These are phyloP conservation scores for Exophiala aquamarina DNA, from an alignment of 2,329 filamentous ascomycete genomes.

Conservation along the genomic window DNA sequence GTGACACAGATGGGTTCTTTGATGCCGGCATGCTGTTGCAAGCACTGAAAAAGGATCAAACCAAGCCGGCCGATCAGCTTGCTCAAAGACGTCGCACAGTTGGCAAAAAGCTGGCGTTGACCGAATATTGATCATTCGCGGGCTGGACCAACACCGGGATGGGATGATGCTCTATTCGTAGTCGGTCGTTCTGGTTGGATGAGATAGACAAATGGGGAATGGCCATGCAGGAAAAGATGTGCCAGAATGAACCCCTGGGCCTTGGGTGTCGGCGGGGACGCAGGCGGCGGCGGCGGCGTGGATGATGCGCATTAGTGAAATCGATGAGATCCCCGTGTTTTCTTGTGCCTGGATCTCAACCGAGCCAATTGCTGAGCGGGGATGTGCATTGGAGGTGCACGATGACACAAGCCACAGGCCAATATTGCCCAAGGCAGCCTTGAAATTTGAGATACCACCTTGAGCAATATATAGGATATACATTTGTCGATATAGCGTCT, in stretches of 20 bases:
- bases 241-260: no score
- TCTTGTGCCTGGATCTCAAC: conserved; percentile 20
- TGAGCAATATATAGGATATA: no score
- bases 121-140: conserved; percentile 40
- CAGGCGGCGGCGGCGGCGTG: conserved; percentile 1
- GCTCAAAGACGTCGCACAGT: conserved; percentile 38
- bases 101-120: conserved; percentile 49
- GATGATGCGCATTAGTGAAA: conserved; percentile 15
- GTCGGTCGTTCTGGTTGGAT: no score
- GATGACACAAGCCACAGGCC: conserved; percentile 8
- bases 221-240: background rate
- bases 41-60: conserved; percentile 40
- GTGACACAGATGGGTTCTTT: conserved; percentile 81
- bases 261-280: no score
- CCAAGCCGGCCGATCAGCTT: conserved; percentile 31
- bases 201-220: background rate
- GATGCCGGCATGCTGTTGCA: conserved; percentile 93
- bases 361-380: conserved; percentile 18
- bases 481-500: no score
- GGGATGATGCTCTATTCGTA: no score
- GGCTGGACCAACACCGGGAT: no score
- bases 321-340: background rate
- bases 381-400: conserved; percentile 1
- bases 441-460: no score
- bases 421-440: no score